Base-by-base conservation (phyloP, 768 basidiomycete species). In the Chlorophyllum brunneum region DNA sequence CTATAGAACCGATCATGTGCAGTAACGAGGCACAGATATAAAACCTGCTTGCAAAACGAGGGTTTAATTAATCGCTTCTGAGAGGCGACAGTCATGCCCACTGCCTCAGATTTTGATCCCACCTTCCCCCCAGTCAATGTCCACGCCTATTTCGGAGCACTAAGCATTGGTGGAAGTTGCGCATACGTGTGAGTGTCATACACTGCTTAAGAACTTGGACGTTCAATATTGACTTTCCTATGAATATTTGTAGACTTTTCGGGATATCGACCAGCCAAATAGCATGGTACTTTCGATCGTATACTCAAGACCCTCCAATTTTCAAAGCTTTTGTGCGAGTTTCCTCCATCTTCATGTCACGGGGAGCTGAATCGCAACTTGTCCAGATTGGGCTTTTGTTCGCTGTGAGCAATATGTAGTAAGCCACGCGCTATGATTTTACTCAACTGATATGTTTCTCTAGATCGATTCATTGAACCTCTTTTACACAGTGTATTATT, bases 151-250 rank as follows among this genome's bases (percentile, higher is more conserved):
- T 29, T 26, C 22, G 48, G 48, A 6, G 27, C 24, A 15, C 4
- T 50, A 20, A 50, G 48, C n/a, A 50, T 50, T 10, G 37, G 38
- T 30, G 48, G 48, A 22, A 41, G 48, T 30, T 41, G 40, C 20
- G 48, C 48, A 9, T 41, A 40, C n/a, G 48, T 31, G 48, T 50
- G 26, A 30, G 48, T 50, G 13, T 41, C 20, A 16, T n/a, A 13
- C 4, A 27, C n/a, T n/a, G n/a, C n/a, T n/a, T n/a, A n/a, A n/a
- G n/a, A n/a, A n/a, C n/a, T n/a, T 26, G 27, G 27, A 11, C 22
- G n/a, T 11, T 9, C 16, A 7, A n/a, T 15, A 26, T 43, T 27
- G 8, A 16, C n/a, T 13, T 43, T 27, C 2, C 18, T 20, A 22
- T 24, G 42, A 43, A 15, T n/a, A n/a, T n/a, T 11, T 4, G 18